These are phyloP conservation scores for Alternaria triticina DNA, from an alignment of 2,329 filamentous ascomycete species.

Conservation along the genomic window DNA sequence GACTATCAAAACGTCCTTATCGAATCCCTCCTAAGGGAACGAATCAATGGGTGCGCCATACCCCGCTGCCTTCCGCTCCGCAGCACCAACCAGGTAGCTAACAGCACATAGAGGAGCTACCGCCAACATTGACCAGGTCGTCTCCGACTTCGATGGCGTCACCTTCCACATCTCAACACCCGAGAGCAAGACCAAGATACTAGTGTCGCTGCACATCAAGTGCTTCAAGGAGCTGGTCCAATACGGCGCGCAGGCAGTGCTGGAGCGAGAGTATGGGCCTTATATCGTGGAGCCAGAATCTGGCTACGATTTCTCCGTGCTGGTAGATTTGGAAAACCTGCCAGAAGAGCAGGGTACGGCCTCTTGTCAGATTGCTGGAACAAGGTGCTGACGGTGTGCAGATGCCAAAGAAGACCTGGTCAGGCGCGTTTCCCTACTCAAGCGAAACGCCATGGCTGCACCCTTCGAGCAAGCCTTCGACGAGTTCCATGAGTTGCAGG, in stretches of 20 bases:
- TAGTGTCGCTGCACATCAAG: slow-evolving; percentile 92
- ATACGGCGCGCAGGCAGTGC: slow-evolving; percentile 89
- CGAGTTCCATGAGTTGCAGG: slow-evolving; percentile 83
- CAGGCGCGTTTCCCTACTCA: slow-evolving; percentile 85
- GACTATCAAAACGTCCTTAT: slow-evolving; percentile 99
- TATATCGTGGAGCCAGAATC: slow-evolving; percentile 88
- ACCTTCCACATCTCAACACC: slow-evolving; percentile 98
- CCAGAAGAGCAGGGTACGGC: slow-evolving; percentile 75
- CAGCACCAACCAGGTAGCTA: slow-evolving; percentile 40
- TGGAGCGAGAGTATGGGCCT: slow-evolving; percentile 91
- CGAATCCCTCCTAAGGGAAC: slow-evolving; percentile 92
- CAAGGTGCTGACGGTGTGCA: slow-evolving; percentile 44
- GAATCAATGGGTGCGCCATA: slow-evolving; percentile 77
- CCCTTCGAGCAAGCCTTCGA: slow-evolving; percentile 97
- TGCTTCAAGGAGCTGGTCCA: slow-evolving; percentile 91
- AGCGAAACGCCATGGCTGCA: slow-evolving; percentile 98
- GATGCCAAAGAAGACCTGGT: slow-evolving; percentile 88
- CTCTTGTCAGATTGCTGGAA: background rate
- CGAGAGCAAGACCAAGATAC: slow-evolving; percentile 89
- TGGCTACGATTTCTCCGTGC: slow-evolving; percentile 94
- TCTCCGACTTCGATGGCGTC: slow-evolving; percentile 98
- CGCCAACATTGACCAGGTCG: slow-evolving; percentile 92
- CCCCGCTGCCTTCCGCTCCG: slow-evolving; percentile 42
- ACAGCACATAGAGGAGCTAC: slow-evolving; percentile 72
- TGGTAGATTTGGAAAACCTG: slow-evolving; percentile 86